Evolutionary conservation across 805 yeast species (phyloP), one percentile per base, ranked within the genome.

Genomic region (Saccharomycopsis microspora): DNA sequence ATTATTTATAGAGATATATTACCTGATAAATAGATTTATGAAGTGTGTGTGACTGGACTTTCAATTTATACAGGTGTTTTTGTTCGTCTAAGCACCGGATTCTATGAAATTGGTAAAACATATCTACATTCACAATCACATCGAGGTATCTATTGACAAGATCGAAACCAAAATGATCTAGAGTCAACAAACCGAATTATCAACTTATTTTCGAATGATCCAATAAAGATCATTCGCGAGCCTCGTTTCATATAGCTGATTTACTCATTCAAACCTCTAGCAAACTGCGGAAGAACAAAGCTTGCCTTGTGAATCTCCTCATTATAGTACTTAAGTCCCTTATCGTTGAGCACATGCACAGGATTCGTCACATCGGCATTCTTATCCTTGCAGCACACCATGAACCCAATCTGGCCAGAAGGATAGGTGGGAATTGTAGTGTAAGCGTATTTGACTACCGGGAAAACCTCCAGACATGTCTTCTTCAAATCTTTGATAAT

Each of bases 401-500:
- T 86, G 69, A 93, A 86, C n/a, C 97, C 98, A 60, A 90, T 83
- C 65, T 88, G 94, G 55, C 98, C 98, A 19, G 96, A 81, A 55
- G 98, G 96, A 62, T 90, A 90, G 50, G 97, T 89, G 62, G 98
- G 98, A 57, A 89, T 87, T 61, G 93, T 78, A 50, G 94, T 83
- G 70, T 85, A 85, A 34, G 95, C 88, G 64, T 88, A 89, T 62
- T 84, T 93, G 39, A 83, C 97, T 47, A 78, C 84, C 42, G 96
- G 95, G 81, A 90, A 90, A 42, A 90, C 87, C 54, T 78, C 77
- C 55, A 72, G 66, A 68, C 96, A 88, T 56, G 85, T 89, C 58
- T 76, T 68, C 71, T 87, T 85, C 69, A 90, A 76, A 57, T 84
- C 77, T 61, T 83, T 75, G 60, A 90, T 85, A 61, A 87, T 80